These are phyloP conservation scores for Fraxinus platypoda DNA, from an alignment of 305 asterid genomes.

Conservation along the genomic window DNA sequence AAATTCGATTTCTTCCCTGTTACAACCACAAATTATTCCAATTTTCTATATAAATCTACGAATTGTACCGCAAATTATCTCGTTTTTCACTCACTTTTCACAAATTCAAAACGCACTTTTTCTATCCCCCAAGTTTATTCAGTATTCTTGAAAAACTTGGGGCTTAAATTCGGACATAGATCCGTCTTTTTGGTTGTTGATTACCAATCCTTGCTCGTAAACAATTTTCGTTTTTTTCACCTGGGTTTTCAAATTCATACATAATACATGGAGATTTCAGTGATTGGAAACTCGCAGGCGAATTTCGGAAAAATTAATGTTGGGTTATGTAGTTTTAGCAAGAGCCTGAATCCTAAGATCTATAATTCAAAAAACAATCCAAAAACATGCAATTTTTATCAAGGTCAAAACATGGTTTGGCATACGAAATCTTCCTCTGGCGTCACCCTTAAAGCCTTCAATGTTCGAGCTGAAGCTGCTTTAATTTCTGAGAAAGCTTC, in stretches of 20 bases:
- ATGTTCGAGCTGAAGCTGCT: conserved; percentile 26
- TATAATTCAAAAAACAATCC: conserved; percentile 26
- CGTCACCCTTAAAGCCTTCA: conserved; percentile 32
- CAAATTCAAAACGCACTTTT: neutral
- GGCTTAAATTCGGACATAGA: neutral
- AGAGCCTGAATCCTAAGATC: conserved; percentile 40
- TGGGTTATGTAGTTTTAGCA: conserved; percentile 51
- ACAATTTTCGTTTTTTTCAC: neutral
- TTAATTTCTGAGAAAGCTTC: conserved; percentile 19
- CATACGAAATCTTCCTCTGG: conserved; percentile 23
- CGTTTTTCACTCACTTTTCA: neutral
- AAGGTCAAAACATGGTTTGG: conserved; percentile 26
- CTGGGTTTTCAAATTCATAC: conserved; percentile 14
- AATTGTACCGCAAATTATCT: neutral
- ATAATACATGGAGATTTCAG: conserved; percentile 56
- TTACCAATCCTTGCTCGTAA: neutral
- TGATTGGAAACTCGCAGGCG: conserved; percentile 66
- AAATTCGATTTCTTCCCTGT: neutral
- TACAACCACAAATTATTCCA: neutral
- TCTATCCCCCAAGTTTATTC: conserved; percentile 11
- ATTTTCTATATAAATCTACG: neutral
- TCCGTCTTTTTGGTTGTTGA: neutral
- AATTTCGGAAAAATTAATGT: conserved; percentile 37
- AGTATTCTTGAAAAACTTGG: neutral
- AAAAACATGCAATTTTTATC: conserved; percentile 31